phyloP scores from a whole-genome alignment of 345 rosid species.

The Boechera divaricarpa region DNA sequence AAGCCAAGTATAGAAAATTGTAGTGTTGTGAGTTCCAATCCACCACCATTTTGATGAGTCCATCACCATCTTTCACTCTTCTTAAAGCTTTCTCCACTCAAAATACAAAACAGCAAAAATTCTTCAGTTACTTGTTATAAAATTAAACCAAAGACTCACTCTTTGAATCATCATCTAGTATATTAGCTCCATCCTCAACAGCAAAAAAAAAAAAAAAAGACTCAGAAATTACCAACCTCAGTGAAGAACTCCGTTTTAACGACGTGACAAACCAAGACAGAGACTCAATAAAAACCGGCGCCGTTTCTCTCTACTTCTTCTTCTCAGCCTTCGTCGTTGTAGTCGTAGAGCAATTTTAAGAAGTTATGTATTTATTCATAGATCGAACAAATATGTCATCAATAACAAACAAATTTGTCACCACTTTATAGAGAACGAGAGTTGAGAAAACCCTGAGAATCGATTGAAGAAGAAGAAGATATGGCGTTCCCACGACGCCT shows the following conservation, averaged over 20 bases:
- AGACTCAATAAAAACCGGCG: background rate
- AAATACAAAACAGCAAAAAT: background rate
- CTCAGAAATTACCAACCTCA: conserved; percentile 24
- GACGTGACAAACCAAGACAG: background rate
- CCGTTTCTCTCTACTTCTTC: conserved; percentile 24
- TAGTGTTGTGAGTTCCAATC: conserved; percentile 48
- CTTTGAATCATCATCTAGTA: background rate
- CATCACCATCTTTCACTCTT: conserved; percentile 39
- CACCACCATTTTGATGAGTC: conserved; percentile 50
- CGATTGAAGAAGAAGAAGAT: no score
- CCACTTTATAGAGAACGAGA: no score
- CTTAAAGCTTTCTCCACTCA: conserved; percentile 22
- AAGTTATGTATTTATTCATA: background rate
- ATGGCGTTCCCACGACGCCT: no score
- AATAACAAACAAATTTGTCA: no score
- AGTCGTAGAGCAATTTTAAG: conserved; percentile 16
- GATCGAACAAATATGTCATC: no score
- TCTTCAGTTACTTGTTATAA: background rate
- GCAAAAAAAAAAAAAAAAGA: background rate
- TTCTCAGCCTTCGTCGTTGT: conserved; percentile 27
- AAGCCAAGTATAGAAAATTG: conserved; percentile 48
- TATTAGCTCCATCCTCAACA: background rate
- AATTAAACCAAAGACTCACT: background rate
- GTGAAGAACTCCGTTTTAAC: background rate
- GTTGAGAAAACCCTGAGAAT: no score